phyloP scores from a whole-genome alignment of 2,329 filamentous ascomycete genomes.

The Chrysoporthe cubensis region DNA sequence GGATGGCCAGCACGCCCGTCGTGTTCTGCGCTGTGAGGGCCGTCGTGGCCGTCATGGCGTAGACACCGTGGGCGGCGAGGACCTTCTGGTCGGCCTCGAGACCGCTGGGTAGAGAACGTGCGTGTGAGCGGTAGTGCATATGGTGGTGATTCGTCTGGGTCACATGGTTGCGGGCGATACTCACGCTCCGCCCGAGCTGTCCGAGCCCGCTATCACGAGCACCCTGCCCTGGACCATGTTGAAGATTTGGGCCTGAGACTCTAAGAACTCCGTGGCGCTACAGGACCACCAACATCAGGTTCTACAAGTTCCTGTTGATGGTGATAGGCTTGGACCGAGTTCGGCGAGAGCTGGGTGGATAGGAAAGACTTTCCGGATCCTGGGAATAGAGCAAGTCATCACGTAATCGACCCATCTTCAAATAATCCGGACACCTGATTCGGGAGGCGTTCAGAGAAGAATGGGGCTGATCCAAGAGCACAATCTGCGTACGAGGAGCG shows the following conservation, averaged over 20 bases:
- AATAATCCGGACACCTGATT: not conserved
- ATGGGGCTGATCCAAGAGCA: not conserved
- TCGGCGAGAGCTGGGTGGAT: slow-evolving; percentile 9
- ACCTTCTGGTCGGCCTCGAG: slow-evolving; percentile 97
- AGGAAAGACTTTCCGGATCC: slow-evolving; percentile 8
- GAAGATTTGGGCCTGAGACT: slow-evolving; percentile 4
- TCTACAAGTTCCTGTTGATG: not conserved
- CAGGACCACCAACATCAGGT: not conserved
- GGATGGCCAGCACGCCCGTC: slow-evolving; percentile 78
- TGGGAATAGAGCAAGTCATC: slow-evolving; percentile 16
- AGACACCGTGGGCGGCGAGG: slow-evolving; percentile 87
- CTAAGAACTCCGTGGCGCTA: too few relatives aligned
- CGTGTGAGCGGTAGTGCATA: slow-evolving; percentile 14
- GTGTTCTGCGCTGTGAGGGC: slow-evolving; percentile 98
- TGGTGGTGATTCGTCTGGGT: too few relatives aligned
- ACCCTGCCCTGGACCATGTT: slow-evolving; percentile 57
- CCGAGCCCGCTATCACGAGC: slow-evolving; percentile 84
- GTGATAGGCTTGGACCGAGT: not conserved
- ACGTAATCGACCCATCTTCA: slow-evolving; percentile 27
- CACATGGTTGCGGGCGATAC: slow-evolving; percentile 36
- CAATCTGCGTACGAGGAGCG: not conserved
- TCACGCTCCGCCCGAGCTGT: slow-evolving; percentile 87
- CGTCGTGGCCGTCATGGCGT: slow-evolving; percentile 94
- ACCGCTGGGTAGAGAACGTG: slow-evolving; percentile 60
- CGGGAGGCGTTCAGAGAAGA: not conserved